Evolutionary conservation across 2,329 filamentous ascomycete genomes (phyloP), one percentile per base, ranked within the genome.

Genomic region (Monilinia vaccinii-corymbosi): DNA sequence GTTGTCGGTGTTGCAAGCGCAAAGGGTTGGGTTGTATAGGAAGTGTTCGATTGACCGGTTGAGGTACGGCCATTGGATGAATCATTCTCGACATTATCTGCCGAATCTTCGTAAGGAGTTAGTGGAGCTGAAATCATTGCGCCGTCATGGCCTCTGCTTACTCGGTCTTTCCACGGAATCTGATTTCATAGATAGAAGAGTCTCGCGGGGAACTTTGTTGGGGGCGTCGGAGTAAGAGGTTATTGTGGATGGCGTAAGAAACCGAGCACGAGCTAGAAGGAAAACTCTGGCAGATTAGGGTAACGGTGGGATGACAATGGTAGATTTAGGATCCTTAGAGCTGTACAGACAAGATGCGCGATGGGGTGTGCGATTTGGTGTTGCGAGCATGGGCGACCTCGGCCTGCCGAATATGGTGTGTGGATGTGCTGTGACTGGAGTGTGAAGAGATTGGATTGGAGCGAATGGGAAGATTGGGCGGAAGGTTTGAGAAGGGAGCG

Each of bases 81-180:
- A 49, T 60, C 61, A 38, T 47, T 56, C 49, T 57, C 52, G 28
- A 45, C 18, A 18, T 28, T 56, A 53, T 66, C 64, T 58, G 61
- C 38, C 40, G 64, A 65, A 58, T 63, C 38, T 57, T 67, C 66
- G 56, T 63, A 62, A 14, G 64, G 66, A 60, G 66, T 68, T 40
- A 67, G 59, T 25, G 65, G 66, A 61, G 64, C 60, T 49, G 61
- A 58, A 56, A 63, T 62, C 68, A 71, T 71, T 62, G 60, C 53
- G 53, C 59, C 38, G 47, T 34, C 23, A 28, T 50, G 65, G 38
- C 59, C 56, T 62, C 61, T 61, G 56, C 61, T 61, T 63, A 65
- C 51, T 57, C 49, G 53, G 18, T 40, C 47, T 57, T 31, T 55
- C 61, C 60, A 44, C 52, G 52, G 55, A 40, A 40, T 4, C 13